Percentiles rank a stretch among this genome's conserved stretches.
phyloP scores from a whole-genome alignment of 257 asterid species.

The Jasminum sambac region DNA sequence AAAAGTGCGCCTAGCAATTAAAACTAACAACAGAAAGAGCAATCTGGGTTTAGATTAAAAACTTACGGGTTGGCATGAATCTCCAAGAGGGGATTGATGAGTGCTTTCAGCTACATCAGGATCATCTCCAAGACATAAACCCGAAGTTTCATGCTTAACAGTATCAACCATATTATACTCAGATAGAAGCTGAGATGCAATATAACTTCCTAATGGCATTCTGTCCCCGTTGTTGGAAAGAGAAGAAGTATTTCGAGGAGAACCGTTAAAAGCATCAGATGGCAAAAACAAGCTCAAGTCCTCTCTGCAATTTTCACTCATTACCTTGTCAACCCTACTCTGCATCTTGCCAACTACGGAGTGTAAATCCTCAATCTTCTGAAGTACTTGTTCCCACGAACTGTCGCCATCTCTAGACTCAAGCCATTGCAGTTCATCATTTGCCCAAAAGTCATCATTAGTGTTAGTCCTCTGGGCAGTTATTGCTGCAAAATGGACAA shows the following conservation, averaged over 20 bases:
- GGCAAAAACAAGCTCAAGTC: constrained; percentile 31
- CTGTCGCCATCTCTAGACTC: constrained; percentile 38
- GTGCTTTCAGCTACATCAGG: constrained; percentile 30
- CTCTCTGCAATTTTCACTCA: constrained; percentile 38
- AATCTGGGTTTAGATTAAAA: background rate
- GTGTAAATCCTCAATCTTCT: constrained; percentile 49
- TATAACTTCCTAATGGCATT: constrained; percentile 40
- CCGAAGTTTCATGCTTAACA: constrained; percentile 45
- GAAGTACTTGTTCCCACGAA: constrained; percentile 40
- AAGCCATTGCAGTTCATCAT: constrained; percentile 39
- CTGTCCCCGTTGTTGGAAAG: constrained; percentile 45
- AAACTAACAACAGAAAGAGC: background rate
- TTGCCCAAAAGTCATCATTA: constrained; percentile 38
- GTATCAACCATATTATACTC: constrained; percentile 35
- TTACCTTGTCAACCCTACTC: constrained; percentile 46
- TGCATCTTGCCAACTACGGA: constrained; percentile 44
- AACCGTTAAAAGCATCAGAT: constrained; percentile 29
- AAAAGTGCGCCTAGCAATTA: background rate
- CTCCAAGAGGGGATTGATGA: constrained; percentile 17
- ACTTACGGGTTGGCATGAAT: constrained; percentile 35
- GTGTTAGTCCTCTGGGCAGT: constrained; percentile 35
- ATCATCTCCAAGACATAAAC: constrained; percentile 33
- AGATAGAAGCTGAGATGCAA: constrained; percentile 52
- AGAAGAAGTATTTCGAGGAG: constrained; percentile 36
- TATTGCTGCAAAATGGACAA: constrained; percentile 26